Evolutionary conservation across 2,329 filamentous ascomycete species (phyloP).

Genomic region (Aureobasidium uvarum): DNA sequence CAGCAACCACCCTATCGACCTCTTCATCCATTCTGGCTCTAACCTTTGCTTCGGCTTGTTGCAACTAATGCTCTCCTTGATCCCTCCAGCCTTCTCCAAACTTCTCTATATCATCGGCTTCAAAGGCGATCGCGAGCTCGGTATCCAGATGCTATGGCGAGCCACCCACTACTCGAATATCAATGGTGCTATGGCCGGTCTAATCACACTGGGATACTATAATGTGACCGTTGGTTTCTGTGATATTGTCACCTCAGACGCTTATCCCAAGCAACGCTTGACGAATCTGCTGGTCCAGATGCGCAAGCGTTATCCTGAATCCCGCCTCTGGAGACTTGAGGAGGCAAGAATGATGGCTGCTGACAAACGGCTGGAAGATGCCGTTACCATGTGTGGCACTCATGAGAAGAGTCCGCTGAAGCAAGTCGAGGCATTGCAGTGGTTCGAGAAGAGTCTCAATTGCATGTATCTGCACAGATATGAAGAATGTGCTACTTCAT

Average conservation of each 20-base stretch:
- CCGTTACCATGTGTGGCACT: constrained; percentile 59
- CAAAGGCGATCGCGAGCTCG: constrained; percentile 78
- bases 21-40: constrained; percentile 84
- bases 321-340: constrained; percentile 82
- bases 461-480: constrained; percentile 79
- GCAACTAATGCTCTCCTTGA: constrained; percentile 82
- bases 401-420: constrained; percentile 64
- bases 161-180: constrained; percentile 79
- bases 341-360: constrained; percentile 74
- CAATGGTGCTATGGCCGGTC: constrained; percentile 84
- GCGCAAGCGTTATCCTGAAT: constrained; percentile 74
- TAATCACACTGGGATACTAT: constrained; percentile 81
- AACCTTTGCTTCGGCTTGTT: constrained; percentile 89
- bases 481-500: constrained; percentile 68
- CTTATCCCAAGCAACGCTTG: constrained; percentile 69
- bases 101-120: constrained; percentile 89
- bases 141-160: constrained; percentile 85
- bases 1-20: constrained; percentile 68
- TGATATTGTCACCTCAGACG: constrained; percentile 73
- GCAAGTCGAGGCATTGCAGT: constrained; percentile 80
- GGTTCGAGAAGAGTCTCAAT: constrained; percentile 79
- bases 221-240: constrained; percentile 82
- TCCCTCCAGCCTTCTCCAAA: constrained; percentile 85
- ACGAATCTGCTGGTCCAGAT: constrained; percentile 67
- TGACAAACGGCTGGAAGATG: constrained; percentile 63